Evolutionary conservation across 495 filamentous ascomycete genomes (phyloP), one percentile per base, ranked within the genome.

Genomic region (Hypomontagnella submonticulosa): DNA sequence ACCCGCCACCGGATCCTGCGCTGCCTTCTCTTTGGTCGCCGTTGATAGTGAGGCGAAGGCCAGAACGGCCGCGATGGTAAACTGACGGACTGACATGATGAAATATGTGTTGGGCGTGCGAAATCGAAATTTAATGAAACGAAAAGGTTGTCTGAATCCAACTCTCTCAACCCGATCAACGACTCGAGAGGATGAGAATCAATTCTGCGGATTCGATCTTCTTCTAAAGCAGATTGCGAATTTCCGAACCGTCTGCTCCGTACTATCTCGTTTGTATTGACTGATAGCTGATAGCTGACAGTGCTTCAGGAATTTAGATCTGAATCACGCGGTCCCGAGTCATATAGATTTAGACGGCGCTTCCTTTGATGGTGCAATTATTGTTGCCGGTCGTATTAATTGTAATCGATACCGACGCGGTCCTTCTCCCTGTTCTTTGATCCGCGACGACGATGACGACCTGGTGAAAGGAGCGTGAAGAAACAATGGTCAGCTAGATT

Each of bases 91-190:
- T 4, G 65, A 71, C 71, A 72, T 72, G 42, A 11, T 71, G 66
- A 23, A 16, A n/a, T 2, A 13, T 37, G 12, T 23, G 61, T 40
- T 23, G 32, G 7, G 23, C n/a, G 10, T 44, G 30, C 23, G 30
- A 59, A 48, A 30, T 47, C 13, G 48, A 46, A 62, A 43, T 36
- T 49, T 48, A 48, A 8, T 3, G 19, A 57, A 8, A 18, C 37
- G 57, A 27, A 33, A 50, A 51, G 19, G 41, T 18, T 51, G 41
- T 27, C 15, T 38, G 52, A 34, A 56, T 44, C 53, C 58, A 50
- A 63, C 53, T 63, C 59, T 63, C 59, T 63, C 58, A 59, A 68
- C 58, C 65, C 65, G 65, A 50, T 68, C 65, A 68, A 68, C 65
- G 65, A 68, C 65, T 51, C 41, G 66, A 69, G 66, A 67, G 63